phyloP scores from a whole-genome alignment of 1,284 basidiomycete species.

The Ganoderma meredithae region DNA sequence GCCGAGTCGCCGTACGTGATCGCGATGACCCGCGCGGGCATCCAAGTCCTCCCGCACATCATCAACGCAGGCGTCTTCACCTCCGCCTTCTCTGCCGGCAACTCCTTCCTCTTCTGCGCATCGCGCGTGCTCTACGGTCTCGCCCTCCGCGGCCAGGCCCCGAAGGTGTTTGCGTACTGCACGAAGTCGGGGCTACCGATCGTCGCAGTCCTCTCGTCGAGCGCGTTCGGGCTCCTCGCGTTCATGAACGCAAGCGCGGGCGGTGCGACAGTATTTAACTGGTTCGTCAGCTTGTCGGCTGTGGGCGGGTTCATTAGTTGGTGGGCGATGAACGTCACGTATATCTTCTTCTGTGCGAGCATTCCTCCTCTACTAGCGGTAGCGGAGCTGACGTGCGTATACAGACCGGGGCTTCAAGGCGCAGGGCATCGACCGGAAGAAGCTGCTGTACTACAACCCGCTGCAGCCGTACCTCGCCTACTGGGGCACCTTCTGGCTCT shows the following conservation, averaged over 20 bases:
- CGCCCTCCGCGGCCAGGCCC: conserved; percentile 79
- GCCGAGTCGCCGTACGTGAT: conserved; percentile 84
- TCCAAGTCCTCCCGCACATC: conserved; percentile 75
- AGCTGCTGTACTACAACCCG: conserved; percentile 60
- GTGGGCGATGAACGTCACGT: conserved; percentile 76
- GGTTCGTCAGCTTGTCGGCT: conserved; percentile 65
- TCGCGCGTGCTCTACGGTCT: conserved; percentile 88
- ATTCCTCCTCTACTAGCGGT: background rate
- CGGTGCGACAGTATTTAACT: conserved; percentile 51
- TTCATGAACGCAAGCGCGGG: conserved; percentile 55
- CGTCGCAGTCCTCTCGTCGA: conserved; percentile 53
- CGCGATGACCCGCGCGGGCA: conserved; percentile 79
- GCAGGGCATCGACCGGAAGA: conserved; percentile 63
- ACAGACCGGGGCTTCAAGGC: conserved; percentile 60
- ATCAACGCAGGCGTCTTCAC: conserved; percentile 75
- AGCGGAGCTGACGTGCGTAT: conserved; percentile 39
- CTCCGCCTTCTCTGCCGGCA: conserved; percentile 86
- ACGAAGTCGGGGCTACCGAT: conserved; percentile 81
- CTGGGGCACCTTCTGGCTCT: conserved; percentile 50
- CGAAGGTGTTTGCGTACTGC: conserved; percentile 66
- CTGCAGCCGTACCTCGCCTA: conserved; percentile 50
- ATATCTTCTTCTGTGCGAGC: conserved; percentile 71
- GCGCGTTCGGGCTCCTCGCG: conserved; percentile 55
- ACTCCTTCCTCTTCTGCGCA: conserved; percentile 81
- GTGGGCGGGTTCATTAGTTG: conserved; percentile 72